Evolutionary conservation across 1,284 basidiomycete genomes (phyloP).

Genomic region (Mycosarcoma mackinlayi): DNA sequence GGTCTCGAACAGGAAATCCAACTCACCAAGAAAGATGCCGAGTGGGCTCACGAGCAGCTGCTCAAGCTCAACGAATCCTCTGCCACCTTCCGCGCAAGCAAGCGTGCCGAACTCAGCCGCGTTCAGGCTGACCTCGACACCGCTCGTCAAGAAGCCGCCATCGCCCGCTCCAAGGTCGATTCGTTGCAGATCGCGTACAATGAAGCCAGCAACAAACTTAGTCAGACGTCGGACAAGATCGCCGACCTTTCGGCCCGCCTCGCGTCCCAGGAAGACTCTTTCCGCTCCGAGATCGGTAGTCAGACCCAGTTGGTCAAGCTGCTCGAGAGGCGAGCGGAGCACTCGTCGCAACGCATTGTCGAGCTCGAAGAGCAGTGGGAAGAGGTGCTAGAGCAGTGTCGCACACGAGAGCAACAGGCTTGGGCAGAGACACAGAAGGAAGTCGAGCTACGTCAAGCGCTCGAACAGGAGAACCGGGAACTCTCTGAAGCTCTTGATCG

Average conservation of each 20-base stretch:
- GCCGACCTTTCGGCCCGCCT: slow-evolving; percentile 79
- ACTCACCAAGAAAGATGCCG: slow-evolving; percentile 77
- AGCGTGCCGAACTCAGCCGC: slow-evolving; percentile 77
- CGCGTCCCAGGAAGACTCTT: slow-evolving; percentile 82
- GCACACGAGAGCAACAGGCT: slow-evolving; percentile 75
- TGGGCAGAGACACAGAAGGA: slow-evolving; percentile 76
- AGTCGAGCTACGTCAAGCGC: slow-evolving; percentile 67
- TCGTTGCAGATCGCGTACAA: slow-evolving; percentile 78
- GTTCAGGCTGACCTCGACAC: slow-evolving; percentile 80
- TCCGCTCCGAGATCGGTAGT: slow-evolving; percentile 78
- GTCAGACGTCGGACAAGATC: slow-evolving; percentile 77
- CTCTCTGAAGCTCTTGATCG: slow-evolving; percentile 63
- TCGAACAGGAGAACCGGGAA: slow-evolving; percentile 69
- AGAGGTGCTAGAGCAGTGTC: slow-evolving; percentile 76
- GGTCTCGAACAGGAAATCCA: slow-evolving; percentile 81
- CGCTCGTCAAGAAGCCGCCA: slow-evolving; percentile 75
- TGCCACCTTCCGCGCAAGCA: slow-evolving; percentile 45
- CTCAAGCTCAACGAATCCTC: slow-evolving; percentile 49
- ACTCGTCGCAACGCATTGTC: slow-evolving; percentile 80
- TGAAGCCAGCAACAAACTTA: slow-evolving; percentile 76
- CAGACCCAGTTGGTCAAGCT: slow-evolving; percentile 79
- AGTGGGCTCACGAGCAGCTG: slow-evolving; percentile 71
- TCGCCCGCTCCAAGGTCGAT: slow-evolving; percentile 76
- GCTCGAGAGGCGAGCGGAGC: slow-evolving; percentile 84
- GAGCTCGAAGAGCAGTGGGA: slow-evolving; percentile 82